phyloP scores from a whole-genome alignment of 2,329 filamentous ascomycete genomes.

The Daldinia sp. region DNA sequence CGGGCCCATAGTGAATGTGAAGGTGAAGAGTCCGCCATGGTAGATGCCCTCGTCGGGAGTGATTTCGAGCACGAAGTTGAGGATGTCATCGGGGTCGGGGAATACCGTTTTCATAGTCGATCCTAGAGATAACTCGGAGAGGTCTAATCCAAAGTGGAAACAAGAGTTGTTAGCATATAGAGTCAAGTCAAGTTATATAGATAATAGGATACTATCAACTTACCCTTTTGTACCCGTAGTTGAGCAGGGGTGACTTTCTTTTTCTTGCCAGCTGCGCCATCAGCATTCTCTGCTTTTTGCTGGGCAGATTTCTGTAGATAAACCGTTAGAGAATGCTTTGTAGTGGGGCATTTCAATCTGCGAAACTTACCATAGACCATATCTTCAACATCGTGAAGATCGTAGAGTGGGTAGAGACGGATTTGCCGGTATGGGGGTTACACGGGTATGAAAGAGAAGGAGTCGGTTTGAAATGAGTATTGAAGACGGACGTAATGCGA shows the following conservation, averaged over 20 bases:
- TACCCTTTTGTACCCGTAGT: conserved; percentile 95
- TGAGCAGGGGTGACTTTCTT: conserved; percentile 99
- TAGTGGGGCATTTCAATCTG: not conserved
- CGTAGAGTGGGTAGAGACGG: not conserved
- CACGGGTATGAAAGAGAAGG: not conserved
- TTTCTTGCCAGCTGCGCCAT: conserved; percentile 83
- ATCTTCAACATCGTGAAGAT: conserved; percentile 91
- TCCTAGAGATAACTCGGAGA: conserved; percentile 83
- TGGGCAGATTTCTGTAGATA: conserved; percentile 87
- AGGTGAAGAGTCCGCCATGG: conserved; percentile 87
- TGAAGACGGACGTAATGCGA: not conserved
- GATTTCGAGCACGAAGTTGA: conserved; percentile 85
- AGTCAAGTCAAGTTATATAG: conserved; percentile 7
- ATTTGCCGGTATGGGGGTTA: not conserved
- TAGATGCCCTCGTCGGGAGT: conserved; percentile 90
- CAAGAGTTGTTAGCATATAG: not conserved
- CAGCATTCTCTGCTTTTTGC: conserved; percentile 90
- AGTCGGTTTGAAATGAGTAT: not conserved
- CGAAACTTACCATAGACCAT: conserved; percentile 88
- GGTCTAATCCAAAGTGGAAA: conserved; percentile 66
- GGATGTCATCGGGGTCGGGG: conserved; percentile 84
- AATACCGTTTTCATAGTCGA: conserved; percentile 85
- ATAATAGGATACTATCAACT: conserved; percentile 19
- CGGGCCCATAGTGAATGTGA: conserved; percentile 91
- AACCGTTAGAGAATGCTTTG: conserved; percentile 15